phyloP scores from a whole-genome alignment of 164 flowering plant genomes.

The Piper longum region DNA sequence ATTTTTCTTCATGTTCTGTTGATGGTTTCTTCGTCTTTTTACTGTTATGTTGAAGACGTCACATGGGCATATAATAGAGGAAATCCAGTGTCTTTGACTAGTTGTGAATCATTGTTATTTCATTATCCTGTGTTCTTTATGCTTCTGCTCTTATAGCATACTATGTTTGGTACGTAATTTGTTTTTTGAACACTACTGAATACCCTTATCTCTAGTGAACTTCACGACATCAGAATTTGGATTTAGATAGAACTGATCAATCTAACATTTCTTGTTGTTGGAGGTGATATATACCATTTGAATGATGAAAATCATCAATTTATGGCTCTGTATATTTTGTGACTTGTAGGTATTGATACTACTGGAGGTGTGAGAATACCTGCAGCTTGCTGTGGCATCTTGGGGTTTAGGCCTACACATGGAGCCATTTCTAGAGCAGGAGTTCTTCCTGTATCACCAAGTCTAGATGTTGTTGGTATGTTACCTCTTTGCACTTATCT shows the following conservation, averaged over 20 bases:
- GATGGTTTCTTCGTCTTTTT: too few species aligned
- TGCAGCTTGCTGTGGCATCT: conserved; percentile 63
- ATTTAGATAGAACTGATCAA: neutral
- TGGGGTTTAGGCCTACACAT: conserved; percentile 79
- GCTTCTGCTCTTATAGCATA: too few species aligned
- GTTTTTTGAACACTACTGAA: too few species aligned
- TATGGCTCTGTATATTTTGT: neutral
- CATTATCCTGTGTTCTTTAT: too few species aligned
- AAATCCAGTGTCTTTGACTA: too few species aligned
- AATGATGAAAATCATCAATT: too few species aligned
- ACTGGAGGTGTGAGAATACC: conserved; percentile 87
- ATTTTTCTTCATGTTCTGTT: neutral
- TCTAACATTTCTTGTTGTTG: neutral
- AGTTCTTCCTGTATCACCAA: conserved; percentile 57
- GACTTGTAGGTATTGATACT: conserved; percentile 64
- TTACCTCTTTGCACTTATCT: neutral
- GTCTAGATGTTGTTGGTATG: conserved; percentile 87
- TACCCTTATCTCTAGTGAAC: neutral
- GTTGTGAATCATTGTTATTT: too few species aligned
- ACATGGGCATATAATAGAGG: too few species aligned
- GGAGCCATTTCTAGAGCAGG: conserved; percentile 64
- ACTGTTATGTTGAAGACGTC: too few species aligned
- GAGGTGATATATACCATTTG: neutral
- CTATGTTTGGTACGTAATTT: too few species aligned
- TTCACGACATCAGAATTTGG: neutral